Percentiles rank a stretch among this genome's conserved stretches.
phyloP scores from a whole-genome alignment of 805 yeast genomes.

The Blastobotrys americana region DNA sequence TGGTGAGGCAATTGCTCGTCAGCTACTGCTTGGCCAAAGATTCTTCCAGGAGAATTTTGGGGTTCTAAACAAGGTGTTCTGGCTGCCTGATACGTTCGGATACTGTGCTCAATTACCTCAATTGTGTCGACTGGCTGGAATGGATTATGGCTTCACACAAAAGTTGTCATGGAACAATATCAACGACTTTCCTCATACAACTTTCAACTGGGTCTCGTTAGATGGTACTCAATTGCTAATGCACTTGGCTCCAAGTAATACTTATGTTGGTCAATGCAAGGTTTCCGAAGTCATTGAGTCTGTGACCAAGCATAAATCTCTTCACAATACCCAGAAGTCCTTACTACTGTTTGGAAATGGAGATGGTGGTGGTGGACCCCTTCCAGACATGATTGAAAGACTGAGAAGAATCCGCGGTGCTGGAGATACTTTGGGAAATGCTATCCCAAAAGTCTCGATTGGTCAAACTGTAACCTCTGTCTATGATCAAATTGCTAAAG shows the following conservation, averaged over 20 bases:
- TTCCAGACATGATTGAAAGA: slow-evolving; percentile 71
- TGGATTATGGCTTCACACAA: slow-evolving; percentile 68
- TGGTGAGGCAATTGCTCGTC: slow-evolving; percentile 77
- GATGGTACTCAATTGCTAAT: slow-evolving; percentile 77
- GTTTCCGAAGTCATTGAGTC: slow-evolving; percentile 76
- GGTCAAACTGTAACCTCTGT: slow-evolving; percentile 75
- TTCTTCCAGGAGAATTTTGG: slow-evolving; percentile 67
- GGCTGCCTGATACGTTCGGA: slow-evolving; percentile 89
- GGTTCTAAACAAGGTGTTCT: slow-evolving; percentile 53
- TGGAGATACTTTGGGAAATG: slow-evolving; percentile 66
- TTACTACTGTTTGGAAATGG: slow-evolving; percentile 71
- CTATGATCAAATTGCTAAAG: slow-evolving; percentile 53
- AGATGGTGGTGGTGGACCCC: slow-evolving; percentile 90
- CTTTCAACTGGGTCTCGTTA: slow-evolving; percentile 78
- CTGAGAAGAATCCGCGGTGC: slow-evolving; percentile 71
- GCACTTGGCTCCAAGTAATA: slow-evolving; percentile 86
- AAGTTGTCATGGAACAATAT: slow-evolving; percentile 83
- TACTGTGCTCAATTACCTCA: slow-evolving; percentile 82
- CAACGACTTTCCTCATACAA: slow-evolving; percentile 66
- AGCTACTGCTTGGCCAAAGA: slow-evolving; percentile 71
- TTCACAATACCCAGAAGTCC: slow-evolving; percentile 62
- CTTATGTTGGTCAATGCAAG: slow-evolving; percentile 77
- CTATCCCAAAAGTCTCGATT: slow-evolving; percentile 68
- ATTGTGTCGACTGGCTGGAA: slow-evolving; percentile 64
- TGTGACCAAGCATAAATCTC: slow-evolving; percentile 58